Conservation (phyloP, 179 eudicot species). For the Camellia oleifera region DNA sequence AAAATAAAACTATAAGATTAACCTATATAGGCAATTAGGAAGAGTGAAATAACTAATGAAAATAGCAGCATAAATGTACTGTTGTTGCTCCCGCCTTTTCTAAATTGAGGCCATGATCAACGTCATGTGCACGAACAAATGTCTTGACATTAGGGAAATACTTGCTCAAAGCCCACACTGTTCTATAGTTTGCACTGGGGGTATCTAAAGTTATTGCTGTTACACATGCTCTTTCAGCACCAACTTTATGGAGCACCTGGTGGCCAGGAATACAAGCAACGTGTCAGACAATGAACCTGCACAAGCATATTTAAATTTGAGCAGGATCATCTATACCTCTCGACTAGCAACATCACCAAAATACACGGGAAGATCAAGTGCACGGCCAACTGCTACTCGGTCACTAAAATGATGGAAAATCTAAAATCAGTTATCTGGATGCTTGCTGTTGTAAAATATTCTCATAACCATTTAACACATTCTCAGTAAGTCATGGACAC, state of each 20-base stretch:
- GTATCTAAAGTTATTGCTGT: slow-evolving; percentile 92
- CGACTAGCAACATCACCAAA: slow-evolving; percentile 99
- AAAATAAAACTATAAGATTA: neutral
- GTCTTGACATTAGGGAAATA: slow-evolving; percentile 93
- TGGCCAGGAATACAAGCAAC: slow-evolving; percentile 18
- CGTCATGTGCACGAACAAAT: slow-evolving; percentile 98
- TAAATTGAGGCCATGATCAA: slow-evolving; percentile 95
- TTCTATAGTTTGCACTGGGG: slow-evolving; percentile 98
- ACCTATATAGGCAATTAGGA: neutral
- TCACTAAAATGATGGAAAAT: slow-evolving; percentile 51
- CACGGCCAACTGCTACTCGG: slow-evolving; percentile 94
- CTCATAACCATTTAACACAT: neutral
- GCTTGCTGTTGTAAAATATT: neutral
- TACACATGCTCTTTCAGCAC: slow-evolving; percentile 97
- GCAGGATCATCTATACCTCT: slow-evolving; percentile 56
- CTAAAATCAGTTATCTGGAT: slow-evolving; percentile 4
- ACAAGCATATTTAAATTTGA: slow-evolving; percentile 12
- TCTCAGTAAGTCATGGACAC: neutral
- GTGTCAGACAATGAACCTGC: slow-evolving; percentile 19
- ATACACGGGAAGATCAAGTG: slow-evolving; percentile 98
- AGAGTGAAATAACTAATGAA: slow-evolving; percentile 3
- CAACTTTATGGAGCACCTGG: slow-evolving; percentile 97
- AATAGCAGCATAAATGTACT: slow-evolving; percentile 38
- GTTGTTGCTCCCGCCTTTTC: slow-evolving; percentile 99
- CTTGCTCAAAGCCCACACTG: slow-evolving; percentile 99